These are phyloP conservation scores for Trichoderma afroharzianum DNA, from an alignment of 2,329 filamentous ascomycete genomes.

Conservation along the genomic window DNA sequence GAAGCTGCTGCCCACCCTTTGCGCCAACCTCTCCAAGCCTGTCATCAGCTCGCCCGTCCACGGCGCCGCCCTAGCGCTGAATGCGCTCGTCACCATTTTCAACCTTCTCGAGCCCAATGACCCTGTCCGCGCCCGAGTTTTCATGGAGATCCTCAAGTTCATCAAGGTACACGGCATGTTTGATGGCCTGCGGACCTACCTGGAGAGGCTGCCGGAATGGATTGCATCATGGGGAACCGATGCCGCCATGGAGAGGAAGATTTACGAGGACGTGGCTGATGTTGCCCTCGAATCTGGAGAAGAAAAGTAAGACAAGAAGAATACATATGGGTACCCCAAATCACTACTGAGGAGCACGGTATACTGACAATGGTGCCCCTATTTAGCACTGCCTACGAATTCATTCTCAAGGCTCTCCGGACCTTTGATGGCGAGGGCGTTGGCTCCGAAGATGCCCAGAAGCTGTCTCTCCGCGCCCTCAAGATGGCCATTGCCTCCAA, in stretches of 20 bases:
- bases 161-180: conserved; percentile 73
- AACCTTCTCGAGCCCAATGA: conserved; percentile 79
- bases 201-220: conserved; percentile 81
- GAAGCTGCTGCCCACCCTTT: conserved; percentile 83
- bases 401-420: conserved; percentile 59
- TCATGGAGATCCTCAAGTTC: conserved; percentile 82
- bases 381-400: conserved; percentile 60
- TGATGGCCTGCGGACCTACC: conserved; percentile 76
- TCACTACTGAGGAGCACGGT: neutral
- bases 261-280: conserved; percentile 80
- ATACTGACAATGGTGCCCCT: neutral
- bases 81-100: conserved; percentile 91
- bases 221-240: conserved; percentile 77
- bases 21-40: conserved; percentile 83
- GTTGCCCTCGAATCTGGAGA: conserved; percentile 76
- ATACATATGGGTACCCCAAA: neutral
- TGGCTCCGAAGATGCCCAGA: conserved; percentile 57
- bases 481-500: conserved; percentile 52
- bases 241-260: conserved; percentile 76
- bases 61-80: conserved; percentile 80
- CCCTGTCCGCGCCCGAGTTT: conserved; percentile 82
- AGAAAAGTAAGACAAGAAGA: conserved; percentile 56
- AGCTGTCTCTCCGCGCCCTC: conserved; percentile 55
- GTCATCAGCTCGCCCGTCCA: conserved; percentile 82
- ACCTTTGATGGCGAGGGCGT: conserved; percentile 57